Evolutionary conservation across 768 basidiomycete species (phyloP).

Genomic region (Boletus vinaceobasis): DNA sequence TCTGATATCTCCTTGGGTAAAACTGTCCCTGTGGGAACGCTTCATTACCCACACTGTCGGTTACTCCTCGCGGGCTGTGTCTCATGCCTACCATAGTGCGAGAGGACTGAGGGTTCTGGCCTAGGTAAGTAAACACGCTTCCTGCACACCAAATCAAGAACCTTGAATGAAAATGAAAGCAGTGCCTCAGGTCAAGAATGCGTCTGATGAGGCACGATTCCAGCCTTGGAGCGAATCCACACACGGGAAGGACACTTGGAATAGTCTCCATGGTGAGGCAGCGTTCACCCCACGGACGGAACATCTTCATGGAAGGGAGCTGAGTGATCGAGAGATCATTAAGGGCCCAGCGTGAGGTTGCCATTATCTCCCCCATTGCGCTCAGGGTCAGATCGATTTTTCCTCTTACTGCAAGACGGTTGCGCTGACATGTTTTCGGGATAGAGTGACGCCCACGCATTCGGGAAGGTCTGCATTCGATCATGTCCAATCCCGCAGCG

Average conservation of each 20-base stretch:
- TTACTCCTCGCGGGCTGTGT: conserved; percentile 69
- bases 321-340: conserved; percentile 75
- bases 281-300: conserved; percentile 49
- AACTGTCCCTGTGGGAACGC: background rate
- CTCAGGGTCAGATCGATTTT: conserved; percentile 53
- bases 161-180: conserved; percentile 10
- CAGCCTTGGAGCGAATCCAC: conserved; percentile 70
- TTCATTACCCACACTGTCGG: conserved; percentile 3
- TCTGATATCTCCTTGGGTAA: background rate
- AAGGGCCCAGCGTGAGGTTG: conserved; percentile 62
- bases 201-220: conserved; percentile 82
- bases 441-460: conserved; percentile 89
- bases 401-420: conserved; percentile 3
- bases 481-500: conserved; percentile 32
- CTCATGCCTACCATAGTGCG: conserved; percentile 76
- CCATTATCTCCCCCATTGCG: conserved; percentile 77
- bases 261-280: conserved; percentile 32
- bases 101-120: conserved; percentile 64
- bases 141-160: conserved; percentile 11
- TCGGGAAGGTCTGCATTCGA: conserved; percentile 73
- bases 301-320: conserved; percentile 70
- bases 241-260: conserved; percentile 35
- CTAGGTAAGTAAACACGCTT: conserved; percentile 49
- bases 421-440: conserved; percentile 10
- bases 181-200: conserved; percentile 61